Percentiles rank a stretch among this genome's conserved stretches.
Evolutionary conservation across 139 green algal genomes (phyloP).

Genomic region (Dunaliella primolecta): DNA sequence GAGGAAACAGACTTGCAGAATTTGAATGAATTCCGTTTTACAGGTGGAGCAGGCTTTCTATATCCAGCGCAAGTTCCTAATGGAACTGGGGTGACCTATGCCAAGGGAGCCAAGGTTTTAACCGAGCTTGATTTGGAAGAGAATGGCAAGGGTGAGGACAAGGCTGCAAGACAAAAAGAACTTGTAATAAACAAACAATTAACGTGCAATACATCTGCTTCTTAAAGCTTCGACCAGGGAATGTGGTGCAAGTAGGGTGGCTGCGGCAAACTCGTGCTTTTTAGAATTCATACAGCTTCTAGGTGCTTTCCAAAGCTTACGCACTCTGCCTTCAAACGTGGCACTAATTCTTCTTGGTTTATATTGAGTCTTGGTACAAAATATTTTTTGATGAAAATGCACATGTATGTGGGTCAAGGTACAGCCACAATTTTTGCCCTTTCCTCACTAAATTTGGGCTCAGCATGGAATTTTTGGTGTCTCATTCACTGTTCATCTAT

Average conservation of each 20-base stretch:
- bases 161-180: neutral
- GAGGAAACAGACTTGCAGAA: no score
- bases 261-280: neutral
- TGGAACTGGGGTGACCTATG: neutral
- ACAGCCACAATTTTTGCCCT: no score
- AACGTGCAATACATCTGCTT: no score
- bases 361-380: no score
- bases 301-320: neutral
- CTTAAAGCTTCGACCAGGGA: neutral
- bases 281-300: neutral
- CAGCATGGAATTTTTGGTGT: no score
- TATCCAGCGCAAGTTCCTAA: neutral
- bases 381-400: no score
- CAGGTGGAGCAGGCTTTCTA: neutral
- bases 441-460: no score
- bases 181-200: neutral
- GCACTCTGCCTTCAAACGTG: neutral
- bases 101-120: neutral
- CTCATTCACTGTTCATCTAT: no score
- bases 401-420: no score
- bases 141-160: neutral
- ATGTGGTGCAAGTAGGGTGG: neutral
- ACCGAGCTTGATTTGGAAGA: neutral
- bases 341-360: no score
- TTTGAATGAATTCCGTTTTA: no score